Percentiles rank a stretch among this genome's conserved stretches.
Evolutionary conservation across 441 rosid species (phyloP).

Genomic region (Eugenia klotzschiana): DNA sequence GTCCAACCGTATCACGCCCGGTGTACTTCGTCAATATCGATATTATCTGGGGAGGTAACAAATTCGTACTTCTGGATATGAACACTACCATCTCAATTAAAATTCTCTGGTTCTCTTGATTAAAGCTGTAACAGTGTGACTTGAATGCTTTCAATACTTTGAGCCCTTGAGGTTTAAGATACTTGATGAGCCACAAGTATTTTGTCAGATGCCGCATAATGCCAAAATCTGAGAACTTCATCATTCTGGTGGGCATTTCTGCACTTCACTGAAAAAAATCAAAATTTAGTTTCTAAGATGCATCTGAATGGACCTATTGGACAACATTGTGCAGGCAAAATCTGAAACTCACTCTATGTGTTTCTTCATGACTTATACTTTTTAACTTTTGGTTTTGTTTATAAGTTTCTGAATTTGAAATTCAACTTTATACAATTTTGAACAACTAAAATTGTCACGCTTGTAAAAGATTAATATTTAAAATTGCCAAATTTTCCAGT

Average conservation of each 20-base stretch:
- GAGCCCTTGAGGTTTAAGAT: not conserved
- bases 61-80: not conserved
- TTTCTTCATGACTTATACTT: not conserved
- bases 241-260: not conserved
- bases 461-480: not conserved
- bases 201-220: not conserved
- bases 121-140: not conserved
- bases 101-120: not conserved
- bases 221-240: not conserved
- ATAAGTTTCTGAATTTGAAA: not conserved
- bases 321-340: not conserved
- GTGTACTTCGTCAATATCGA: slow-evolving; percentile 52
- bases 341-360: not conserved
- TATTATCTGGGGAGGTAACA: slow-evolving; percentile 84
- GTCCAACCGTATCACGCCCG: slow-evolving; percentile 55
- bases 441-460: not conserved
- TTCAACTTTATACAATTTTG: not conserved
- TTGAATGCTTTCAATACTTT: not conserved
- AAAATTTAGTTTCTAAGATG: not conserved
- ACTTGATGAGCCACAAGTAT: not conserved
- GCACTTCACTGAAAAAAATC: not conserved
- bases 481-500: not conserved
- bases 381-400: not conserved
- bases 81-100: not conserved
- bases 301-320: not conserved